These are phyloP conservation scores for Linanthus parryae DNA, from an alignment of 148 eudicot species.

Conservation along the genomic window DNA sequence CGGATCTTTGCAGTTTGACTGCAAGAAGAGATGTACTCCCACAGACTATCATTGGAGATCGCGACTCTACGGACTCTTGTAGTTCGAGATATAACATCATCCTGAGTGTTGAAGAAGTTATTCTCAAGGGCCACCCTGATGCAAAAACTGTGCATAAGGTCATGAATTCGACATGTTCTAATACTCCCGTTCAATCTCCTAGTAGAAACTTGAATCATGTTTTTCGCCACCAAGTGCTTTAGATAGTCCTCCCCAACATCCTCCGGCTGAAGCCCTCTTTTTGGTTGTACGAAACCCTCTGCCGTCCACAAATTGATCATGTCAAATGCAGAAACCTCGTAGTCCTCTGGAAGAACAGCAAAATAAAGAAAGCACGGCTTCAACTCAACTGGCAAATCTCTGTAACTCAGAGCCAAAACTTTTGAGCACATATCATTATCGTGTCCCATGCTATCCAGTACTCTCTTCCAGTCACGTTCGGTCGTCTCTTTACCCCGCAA, in stretches of 20 bases:
- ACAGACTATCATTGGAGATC: no score
- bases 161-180: no score
- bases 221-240: no score
- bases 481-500: constrained; percentile 1
- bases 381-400: constrained; percentile 1
- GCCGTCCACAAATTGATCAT: constrained; percentile 3
- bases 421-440: neutral
- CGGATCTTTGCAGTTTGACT: no score
- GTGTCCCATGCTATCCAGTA: constrained; percentile 12
- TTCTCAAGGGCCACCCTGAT: no score
- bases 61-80: no score
- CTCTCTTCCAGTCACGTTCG: constrained; percentile 4
- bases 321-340: constrained; percentile 2
- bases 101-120: no score
- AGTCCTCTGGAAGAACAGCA: constrained; percentile 11
- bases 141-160: no score
- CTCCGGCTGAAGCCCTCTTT: neutral
- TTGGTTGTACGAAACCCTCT: neutral
- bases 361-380: constrained; percentile 17
- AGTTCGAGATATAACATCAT: no score
- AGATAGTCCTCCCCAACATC: constrained; percentile 7
- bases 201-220: no score
- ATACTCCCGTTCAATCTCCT: no score
- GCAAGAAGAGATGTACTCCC: no score
- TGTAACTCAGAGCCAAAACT: constrained; percentile 4